Conservation (phyloP, 1,284 basidiomycete genomes). For the Tilletia setariae region DNA sequence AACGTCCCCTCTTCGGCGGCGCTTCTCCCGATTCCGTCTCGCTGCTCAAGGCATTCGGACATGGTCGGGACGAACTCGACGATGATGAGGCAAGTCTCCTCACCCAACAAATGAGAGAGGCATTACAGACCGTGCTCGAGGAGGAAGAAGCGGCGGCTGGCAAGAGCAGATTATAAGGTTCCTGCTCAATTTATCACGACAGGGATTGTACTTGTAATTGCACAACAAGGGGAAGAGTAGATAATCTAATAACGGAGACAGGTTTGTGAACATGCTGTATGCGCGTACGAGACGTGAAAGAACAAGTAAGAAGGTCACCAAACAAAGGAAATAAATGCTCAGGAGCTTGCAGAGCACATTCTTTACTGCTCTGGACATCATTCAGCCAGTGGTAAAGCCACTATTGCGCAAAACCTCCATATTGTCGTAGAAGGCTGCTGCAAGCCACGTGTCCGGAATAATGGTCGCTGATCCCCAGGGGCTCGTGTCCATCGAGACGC, state of each 20-base stretch:
- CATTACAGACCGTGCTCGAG: background rate
- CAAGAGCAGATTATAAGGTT: background rate
- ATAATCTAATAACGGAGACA: no score
- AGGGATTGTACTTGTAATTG: no score
- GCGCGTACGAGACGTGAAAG: no score
- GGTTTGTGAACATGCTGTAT: no score
- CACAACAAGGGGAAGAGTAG: no score
- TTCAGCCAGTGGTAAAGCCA: background rate
- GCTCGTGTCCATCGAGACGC: background rate
- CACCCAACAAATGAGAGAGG: background rate
- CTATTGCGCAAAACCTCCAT: constrained; percentile 9
- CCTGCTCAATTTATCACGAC: no score
- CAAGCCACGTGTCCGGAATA: constrained; percentile 13
- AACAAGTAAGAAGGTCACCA: no score
- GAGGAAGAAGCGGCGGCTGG: constrained; percentile 20
- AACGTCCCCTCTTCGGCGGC: background rate
- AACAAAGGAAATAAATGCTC: background rate
- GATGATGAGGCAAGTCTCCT: constrained; percentile 30
- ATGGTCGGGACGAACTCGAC: constrained; percentile 42
- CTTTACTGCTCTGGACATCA: background rate
- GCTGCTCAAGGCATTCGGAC: constrained; percentile 28
- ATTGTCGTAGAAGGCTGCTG: constrained; percentile 11
- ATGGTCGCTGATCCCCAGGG: background rate
- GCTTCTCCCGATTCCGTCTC: constrained; percentile 23
- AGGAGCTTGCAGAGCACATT: background rate